Base-by-base conservation (phyloP, 2,329 filamentous ascomycete genomes). In the Colletotrichum tabaci region DNA sequence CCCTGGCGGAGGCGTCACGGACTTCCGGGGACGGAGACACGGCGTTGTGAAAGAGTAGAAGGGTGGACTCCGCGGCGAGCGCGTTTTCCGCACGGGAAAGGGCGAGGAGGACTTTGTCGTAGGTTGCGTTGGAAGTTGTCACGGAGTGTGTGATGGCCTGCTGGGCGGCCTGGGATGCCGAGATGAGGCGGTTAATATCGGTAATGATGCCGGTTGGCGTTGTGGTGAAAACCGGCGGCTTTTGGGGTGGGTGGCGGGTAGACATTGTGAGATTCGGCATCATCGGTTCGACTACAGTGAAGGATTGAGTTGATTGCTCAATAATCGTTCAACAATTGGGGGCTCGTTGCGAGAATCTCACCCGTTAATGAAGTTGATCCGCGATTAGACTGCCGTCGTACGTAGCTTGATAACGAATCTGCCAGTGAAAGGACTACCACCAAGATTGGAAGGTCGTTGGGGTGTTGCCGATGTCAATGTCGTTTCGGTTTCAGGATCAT, bases 81-180 rank as follows among this genome's bases (percentile, higher is more conserved):
- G 50, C 5, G 30, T 66, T 66, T 6, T 73, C 71, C 42, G 66
- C 61, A 12, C 66, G 44, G 4, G 44, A 61, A 7, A 70, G 55
- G 3, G 66, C 42, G 4, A 66, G 42, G 2, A 73, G 30, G 21
- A 40, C 44, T 4, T 66, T 71, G 16, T 35, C 13, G 26, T 61
- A 66, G 2, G 66, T 71, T 18, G 71, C 67, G n/a, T 38, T 38
- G 2, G 8, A 15, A 3, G 66, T n/a, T 3, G 21, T n/a, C n/a
- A 66, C 35, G 1, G 53, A 12, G n/a, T 52, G 42, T n/a, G 4
- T 16, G 15, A 62, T 62, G 30, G 30, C 15, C n/a, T 30, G 3
- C 18, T 42, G 60, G 18, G 47, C 60, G 47, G n/a, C 1, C 21
- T 10, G 35, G 35, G 30, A 35, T n/a, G 15, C 21, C 1, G 30